phyloP scores from a whole-genome alignment of 495 filamentous ascomycete species.

The Copromyces sp. region DNA sequence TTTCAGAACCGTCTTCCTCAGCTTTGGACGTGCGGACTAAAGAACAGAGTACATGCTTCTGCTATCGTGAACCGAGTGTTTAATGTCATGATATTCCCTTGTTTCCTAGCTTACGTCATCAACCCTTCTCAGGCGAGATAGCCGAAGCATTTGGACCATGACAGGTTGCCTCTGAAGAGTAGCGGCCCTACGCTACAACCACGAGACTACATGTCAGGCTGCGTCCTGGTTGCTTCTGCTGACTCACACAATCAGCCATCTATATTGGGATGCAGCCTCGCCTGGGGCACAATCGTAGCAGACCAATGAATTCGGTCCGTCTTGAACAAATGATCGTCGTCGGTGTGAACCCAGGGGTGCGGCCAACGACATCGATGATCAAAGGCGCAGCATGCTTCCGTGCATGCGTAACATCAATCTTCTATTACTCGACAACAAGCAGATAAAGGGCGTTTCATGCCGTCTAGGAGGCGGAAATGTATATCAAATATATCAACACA shows the following conservation, averaged over 20 bases:
- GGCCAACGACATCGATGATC: neutral
- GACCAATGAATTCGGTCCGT: neutral
- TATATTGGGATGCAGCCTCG: neutral
- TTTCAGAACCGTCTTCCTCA: conserved; percentile 42
- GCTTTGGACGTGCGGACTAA: conserved; percentile 43
- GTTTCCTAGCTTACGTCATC: conserved; percentile 8
- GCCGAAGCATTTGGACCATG: neutral
- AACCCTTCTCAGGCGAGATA: neutral
- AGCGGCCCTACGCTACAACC: neutral
- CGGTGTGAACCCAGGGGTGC: neutral
- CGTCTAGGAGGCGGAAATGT: neutral
- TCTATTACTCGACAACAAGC: neutral
- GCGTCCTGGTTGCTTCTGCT: neutral
- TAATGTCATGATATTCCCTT: neutral
- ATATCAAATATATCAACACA: neutral
- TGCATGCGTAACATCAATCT: neutral
- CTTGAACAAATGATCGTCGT: neutral
- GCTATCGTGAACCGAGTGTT: neutral
- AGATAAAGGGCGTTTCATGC: neutral
- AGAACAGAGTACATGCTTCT: conserved; percentile 41
- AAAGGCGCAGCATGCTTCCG: neutral
- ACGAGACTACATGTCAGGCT: neutral
- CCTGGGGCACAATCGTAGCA: neutral
- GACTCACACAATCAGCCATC: neutral
- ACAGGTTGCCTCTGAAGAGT: neutral